A percentile compares a stretch with the other conserved stretches of the same genome.
phyloP scores from a whole-genome alignment of 164 flowering plant genomes.

The Cinnamomum micranthum region DNA sequence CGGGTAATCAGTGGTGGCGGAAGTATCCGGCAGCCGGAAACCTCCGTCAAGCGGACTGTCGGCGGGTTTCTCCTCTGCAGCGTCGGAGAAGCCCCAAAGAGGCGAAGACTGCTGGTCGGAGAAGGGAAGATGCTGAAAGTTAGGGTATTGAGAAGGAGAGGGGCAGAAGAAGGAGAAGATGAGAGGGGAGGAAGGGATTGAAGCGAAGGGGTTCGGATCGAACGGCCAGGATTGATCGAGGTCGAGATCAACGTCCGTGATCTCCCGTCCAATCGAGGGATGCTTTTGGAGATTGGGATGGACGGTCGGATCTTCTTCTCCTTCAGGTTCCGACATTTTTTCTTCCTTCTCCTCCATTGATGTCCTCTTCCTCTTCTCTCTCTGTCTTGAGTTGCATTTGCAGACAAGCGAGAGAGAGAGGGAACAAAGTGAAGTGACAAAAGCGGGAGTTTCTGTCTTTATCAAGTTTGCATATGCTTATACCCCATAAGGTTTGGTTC shows the following conservation, averaged over 20 bases:
- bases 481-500: no score
- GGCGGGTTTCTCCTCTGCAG: constrained; percentile 21
- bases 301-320: no score
- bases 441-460: no score
- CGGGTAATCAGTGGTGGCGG: constrained; percentile 25
- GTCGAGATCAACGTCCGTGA: constrained; percentile 54
- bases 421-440: no score
- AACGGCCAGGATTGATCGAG: constrained; percentile 58
- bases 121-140: neutral
- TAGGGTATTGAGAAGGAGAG: neutral
- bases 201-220: constrained; percentile 46
- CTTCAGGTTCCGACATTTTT: no score
- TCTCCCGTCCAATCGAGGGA: neutral
- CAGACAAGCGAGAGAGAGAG: no score
- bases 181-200: constrained; percentile 31
- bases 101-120: constrained; percentile 69
- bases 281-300: no score
- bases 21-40: constrained; percentile 10
- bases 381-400: no score
- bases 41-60: neutral
- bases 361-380: no score
- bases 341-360: no score
- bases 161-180: constrained; percentile 1
- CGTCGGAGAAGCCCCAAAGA: constrained; percentile 68
- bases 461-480: no score